These are phyloP conservation scores for Xylaria sp. DNA, from an alignment of 2,329 filamentous ascomycete genomes.

Conservation along the genomic window DNA sequence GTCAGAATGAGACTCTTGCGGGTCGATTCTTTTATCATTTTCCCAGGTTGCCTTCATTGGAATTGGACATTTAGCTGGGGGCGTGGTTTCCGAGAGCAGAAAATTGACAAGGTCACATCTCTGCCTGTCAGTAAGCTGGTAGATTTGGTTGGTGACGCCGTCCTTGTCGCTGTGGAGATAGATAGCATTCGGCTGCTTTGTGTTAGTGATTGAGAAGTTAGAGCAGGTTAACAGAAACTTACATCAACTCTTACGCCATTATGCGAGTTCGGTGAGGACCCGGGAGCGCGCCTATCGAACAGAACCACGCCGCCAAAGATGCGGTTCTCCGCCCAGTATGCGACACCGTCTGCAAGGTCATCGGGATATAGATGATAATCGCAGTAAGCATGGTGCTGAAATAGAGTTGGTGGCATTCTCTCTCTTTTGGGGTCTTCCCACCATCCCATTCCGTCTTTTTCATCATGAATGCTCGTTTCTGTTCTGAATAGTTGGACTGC, in stretches of 20 bases:
- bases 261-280: neutral
- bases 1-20: slow-evolving; percentile 41
- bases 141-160: slow-evolving; percentile 39
- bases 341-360: slow-evolving; percentile 44
- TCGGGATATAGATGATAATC: slow-evolving; percentile 40
- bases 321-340: slow-evolving; percentile 46
- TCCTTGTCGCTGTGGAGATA: neutral
- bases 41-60: neutral
- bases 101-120: slow-evolving; percentile 38
- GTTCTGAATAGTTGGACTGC: neutral
- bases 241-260: neutral
- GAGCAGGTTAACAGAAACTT: neutral
- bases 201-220: neutral
- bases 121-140: slow-evolving; percentile 36
- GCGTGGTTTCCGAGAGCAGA: slow-evolving; percentile 16
- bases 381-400: neutral
- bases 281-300: slow-evolving; percentile 41
- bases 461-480: neutral
- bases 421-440: neutral
- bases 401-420: neutral
- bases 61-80: neutral
- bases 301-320: slow-evolving; percentile 46
- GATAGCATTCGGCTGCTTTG: neutral
- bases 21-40: slow-evolving; percentile 37
- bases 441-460: neutral